Base-by-base conservation (phyloP, 83 land plant species). In the Picea engelmannii region DNA sequence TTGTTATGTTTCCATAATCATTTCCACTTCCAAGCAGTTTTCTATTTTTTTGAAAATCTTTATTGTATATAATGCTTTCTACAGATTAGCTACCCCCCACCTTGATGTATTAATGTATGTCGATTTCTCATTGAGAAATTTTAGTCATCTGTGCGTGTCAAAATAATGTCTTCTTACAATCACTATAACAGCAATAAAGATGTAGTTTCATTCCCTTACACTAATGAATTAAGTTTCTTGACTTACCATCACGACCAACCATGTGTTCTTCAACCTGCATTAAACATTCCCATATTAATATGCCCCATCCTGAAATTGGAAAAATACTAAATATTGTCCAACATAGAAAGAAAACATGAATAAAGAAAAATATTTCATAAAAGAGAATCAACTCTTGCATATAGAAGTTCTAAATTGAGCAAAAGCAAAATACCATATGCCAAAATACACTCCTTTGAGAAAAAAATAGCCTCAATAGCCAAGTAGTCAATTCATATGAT, bases 191-290 rank as follows among this genome's bases (percentile, higher is more conserved):
- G 35, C 47, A 17, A 25, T 15, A 13, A 6, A 17, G 5, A 40
- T 70, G 20, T 16, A 70, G 20, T 38, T 70, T 5, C 17, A 70
- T 38, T 40, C 47, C 52, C 75, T 40, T 40, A 40, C 52, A 70
- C 23, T 18, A 40, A 5, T 42, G 10, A 40, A 71, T 42, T 70
- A 71, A 71, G 18, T 40, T 38, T 38, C 18, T 15, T 35, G 76
- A 17, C 76, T 71, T 40, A 71, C 76, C 76, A 71, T 71, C 76
- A 42, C 76, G 76, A 18, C 52, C 76, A 40, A 20, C 76, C 44
- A 49, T 23, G 20, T 71, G 76, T 71, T 71, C 76, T 20, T 71
- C 76, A 71, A 42, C 76, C 76, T 71, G 76, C 76, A 71, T 42
- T 71, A 38, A 42, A 31, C 16, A 71, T 16, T n/a, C n/a, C n/a